Base-by-base conservation (phyloP, 345 rosid species). In the Syzygium aromaticum region DNA sequence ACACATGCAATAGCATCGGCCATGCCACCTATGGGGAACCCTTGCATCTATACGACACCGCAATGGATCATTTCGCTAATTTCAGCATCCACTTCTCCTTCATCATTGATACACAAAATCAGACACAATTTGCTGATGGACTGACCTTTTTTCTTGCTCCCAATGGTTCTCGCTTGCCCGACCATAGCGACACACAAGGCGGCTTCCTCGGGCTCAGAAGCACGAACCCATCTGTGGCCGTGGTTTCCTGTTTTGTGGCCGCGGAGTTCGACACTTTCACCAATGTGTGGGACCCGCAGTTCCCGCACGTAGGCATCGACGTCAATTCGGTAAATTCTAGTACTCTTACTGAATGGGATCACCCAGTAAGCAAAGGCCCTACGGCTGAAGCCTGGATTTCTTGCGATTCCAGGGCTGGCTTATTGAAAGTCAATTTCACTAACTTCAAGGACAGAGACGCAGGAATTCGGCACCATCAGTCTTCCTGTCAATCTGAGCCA, bases 241-340 rank as follows among this genome's bases (percentile, higher is more conserved):
- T 90, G 27, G 89, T 43, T 43, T 43, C 46, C 7, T 43, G 28
- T 57, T 57, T 54, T 82, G 77, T 88, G 23, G 91, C 90, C 2
- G 53, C 88, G 27, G 89, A 90, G 54, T 88, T 88, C 11, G 84
- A 90, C 77, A 85, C 86, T n/a, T 90, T n/a, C 14, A 16, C 43
- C 16, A 63, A 84, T 2, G 17, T 0, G 8, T 64, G 33, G 86
- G 80, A 59, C 63, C 54, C 82, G 11, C 21, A 51, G 16, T 23
- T 30, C 23, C 0, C 57, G 9, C 89, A 85, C 28, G 73, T 64
- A 7, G 77, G 87, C 21, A 84, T 73, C 40, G 56, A 87, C 27
- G 15, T 84, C 14, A 52, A 84, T 53, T 84, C 84, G 5, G 46
- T 27, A 52, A 54, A 73, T 64, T 52, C 17, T 5, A 8, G 27